phyloP scores from a whole-genome alignment of 78 protist species.

The Emiliania huxleyi region DNA sequence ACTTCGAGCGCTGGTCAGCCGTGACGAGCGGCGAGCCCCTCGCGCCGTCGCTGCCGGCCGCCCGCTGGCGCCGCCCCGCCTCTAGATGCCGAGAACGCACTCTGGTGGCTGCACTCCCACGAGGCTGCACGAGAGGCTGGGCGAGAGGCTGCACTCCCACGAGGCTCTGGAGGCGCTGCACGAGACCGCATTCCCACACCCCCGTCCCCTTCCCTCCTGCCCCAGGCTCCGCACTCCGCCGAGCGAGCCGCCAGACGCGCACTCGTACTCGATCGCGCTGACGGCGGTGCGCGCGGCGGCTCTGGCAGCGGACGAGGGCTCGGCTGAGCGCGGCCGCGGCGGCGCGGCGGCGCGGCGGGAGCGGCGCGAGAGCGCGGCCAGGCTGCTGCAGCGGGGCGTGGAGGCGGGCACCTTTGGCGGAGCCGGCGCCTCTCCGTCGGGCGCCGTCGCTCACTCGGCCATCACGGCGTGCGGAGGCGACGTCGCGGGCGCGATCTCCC shows the following conservation, averaged over 20 bases:
- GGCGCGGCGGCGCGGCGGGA: neutral
- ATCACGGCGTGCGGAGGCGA: neutral
- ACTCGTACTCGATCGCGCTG: neutral
- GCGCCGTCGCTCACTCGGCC: neutral
- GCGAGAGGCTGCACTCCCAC: too few relatives aligned
- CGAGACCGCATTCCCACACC: too few relatives aligned
- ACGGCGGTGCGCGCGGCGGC: neutral
- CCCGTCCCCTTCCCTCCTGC: too few relatives aligned
- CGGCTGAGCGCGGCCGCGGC: neutral
- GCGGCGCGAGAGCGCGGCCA: neutral
- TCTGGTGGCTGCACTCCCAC: too few relatives aligned
- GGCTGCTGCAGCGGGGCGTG: neutral
- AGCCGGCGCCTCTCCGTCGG: neutral
- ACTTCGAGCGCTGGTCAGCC: neutral
- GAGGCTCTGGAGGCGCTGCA: too few relatives aligned
- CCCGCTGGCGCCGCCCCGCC: too few relatives aligned
- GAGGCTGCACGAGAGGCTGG: too few relatives aligned
- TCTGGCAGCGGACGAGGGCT: neutral
- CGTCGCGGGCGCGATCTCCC: neutral
- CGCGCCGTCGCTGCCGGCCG: neutral
- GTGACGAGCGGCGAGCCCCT: neutral
- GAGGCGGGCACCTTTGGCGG: neutral
- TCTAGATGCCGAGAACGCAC: too few relatives aligned
- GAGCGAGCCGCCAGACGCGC: neutral
- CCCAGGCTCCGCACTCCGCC: neutral